phyloP scores from a whole-genome alignment of 768 basidiomycete species.

The Russula ochroleuca region DNA sequence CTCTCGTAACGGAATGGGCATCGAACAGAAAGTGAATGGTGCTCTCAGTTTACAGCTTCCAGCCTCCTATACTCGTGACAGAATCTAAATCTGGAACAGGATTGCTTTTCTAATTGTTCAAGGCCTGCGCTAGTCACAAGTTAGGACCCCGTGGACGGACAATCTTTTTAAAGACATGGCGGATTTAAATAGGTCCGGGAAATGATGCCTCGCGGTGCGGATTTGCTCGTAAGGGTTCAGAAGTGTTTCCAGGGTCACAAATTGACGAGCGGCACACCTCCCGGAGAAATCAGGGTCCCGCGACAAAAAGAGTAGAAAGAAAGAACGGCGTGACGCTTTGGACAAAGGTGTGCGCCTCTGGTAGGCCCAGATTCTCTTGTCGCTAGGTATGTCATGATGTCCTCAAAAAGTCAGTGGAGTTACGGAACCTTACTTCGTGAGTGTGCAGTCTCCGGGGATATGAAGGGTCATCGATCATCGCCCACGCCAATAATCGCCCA shows the following conservation, averaged over 20 bases:
- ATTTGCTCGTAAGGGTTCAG: conserved; percentile 48
- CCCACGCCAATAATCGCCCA: not conserved
- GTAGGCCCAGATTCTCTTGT: not conserved
- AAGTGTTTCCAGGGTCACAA: not conserved
- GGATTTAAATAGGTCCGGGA: conserved; percentile 51
- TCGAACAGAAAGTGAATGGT: not conserved
- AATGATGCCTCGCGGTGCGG: conserved; percentile 45
- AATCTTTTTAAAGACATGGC: conserved; percentile 59
- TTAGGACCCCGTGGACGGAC: conserved; percentile 40
- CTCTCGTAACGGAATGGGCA: not conserved
- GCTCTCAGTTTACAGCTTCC: not conserved
- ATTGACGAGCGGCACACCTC: not conserved
- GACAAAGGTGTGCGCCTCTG: not conserved
- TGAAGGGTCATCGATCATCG: not conserved
- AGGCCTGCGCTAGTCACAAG: not conserved
- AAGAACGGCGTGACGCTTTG: not conserved
- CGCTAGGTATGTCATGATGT: not conserved
- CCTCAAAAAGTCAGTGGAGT: not conserved
- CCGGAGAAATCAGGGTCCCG: not conserved
- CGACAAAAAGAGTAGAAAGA: not conserved
- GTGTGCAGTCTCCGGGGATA: not conserved
- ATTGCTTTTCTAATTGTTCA: conserved; percentile 6
- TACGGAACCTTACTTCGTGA: not conserved
- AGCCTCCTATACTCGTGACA: not conserved
- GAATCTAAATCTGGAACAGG: too few relatives aligned